Evolutionary conservation across 2,329 filamentous ascomycete genomes (phyloP).

Genomic region (Sporothrix variecibatus): DNA sequence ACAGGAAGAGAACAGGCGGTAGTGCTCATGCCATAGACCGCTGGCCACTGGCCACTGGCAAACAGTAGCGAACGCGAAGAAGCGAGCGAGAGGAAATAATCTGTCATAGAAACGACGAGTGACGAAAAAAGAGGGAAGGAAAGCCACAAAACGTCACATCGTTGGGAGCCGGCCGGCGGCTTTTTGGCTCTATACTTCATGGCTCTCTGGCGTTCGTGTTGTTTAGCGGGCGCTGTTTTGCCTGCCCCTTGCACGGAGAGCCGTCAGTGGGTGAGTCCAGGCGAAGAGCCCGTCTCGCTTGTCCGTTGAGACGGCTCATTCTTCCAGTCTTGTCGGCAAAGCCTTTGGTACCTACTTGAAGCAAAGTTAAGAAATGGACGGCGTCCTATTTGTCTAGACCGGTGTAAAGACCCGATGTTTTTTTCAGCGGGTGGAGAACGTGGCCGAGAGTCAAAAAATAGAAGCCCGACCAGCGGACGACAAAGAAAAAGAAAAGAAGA

Average conservation of each 20-base stretch:
- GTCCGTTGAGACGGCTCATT: background rate
- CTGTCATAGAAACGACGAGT: background rate
- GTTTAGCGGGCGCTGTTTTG: background rate
- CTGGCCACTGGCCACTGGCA: too few species aligned
- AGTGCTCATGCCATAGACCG: background rate
- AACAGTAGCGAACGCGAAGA: background rate
- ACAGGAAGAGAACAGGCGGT: background rate
- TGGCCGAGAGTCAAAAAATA: slow-evolving; percentile 1
- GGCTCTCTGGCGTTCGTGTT: background rate
- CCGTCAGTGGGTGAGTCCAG: background rate
- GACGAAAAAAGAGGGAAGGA: background rate
- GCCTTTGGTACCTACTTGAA: background rate
- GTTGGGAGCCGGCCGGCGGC: background rate
- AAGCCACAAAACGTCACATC: slow-evolving; percentile 4
- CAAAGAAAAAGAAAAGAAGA: background rate
- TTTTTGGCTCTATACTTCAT: background rate
- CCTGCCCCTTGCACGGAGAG: background rate
- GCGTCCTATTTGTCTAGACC: background rate
- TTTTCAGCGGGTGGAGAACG: slow-evolving; percentile 10
- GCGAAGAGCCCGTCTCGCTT: background rate
- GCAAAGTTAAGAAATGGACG: background rate
- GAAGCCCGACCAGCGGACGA: background rate
- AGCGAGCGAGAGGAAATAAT: background rate
- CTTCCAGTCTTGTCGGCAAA: background rate
- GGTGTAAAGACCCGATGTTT: background rate